Evolutionary conservation across 164 flowering plant species (phyloP), one percentile per base, ranked within the genome.

Genomic region (Warburgia ugandensis): DNA sequence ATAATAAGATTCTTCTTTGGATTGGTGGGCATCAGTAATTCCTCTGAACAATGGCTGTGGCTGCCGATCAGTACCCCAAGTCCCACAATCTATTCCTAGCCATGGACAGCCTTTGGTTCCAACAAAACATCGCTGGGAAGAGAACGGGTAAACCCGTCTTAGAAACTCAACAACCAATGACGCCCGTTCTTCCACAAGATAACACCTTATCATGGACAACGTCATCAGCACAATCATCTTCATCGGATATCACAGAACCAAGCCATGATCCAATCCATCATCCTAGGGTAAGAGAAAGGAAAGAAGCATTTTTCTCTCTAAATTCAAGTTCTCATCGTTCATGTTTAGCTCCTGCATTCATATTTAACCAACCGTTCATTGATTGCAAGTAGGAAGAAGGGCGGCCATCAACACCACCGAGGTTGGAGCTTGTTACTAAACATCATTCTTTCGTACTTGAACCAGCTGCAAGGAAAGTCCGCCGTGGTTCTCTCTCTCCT

Each of bases 21-120:
- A 4, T 20, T 5, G 13, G 11, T 13, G 21, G 47, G 23, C 14
- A 44, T 6, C 27, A 25, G n/a, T 16, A 21, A 20, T 30, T 30
- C 4, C 39, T 22, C 33, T 8, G 29, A n/a, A 12, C 14, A 6
- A 20, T 10, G 35, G 26, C 23, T 40, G 10, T n/a, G 31, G 59
- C 35, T 3, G 16, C 30, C 19, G 20, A 45, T 10, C 39, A 3
- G 0, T 21, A 36, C 36, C 28, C 45, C 40, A 28, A 4, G 13
- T 31, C 39, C 23, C 11, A 16, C 41, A 16, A 26, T 31, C 55
- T 77, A 11, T 2, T 73, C 41, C 67, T 55, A 45, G 73, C 63
- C 39, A 77, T 80, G 79, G 77, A 77, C 51, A 57, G 56, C 6
- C 73, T 80, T 19, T 80, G 86, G 83, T 77, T 75, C 57, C 76